Evolutionary conservation across 2,329 filamentous ascomycete species (phyloP), one percentile per base, ranked within the genome.

Genomic region (Leptodontidium sp.): DNA sequence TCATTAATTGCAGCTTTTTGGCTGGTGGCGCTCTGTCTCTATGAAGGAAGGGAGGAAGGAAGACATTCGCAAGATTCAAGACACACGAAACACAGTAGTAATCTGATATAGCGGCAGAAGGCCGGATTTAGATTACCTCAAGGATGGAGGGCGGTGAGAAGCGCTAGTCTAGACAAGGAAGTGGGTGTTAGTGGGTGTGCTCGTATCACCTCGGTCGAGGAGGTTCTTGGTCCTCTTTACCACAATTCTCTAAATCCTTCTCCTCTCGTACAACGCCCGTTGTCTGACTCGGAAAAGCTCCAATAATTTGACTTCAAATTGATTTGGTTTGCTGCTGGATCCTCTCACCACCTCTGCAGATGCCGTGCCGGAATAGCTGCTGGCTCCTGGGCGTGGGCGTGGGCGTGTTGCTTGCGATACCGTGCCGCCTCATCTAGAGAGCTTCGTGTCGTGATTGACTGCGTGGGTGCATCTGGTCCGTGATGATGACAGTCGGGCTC

Each of bases 341-440:
- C n/a, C 17, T 43, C 17, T 14, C 45, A 47, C 15, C n/a, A 9
- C 45, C 8, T 21, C n/a, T 40, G 43, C 53, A 32, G 35, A 43
- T 59, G 55, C 55, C n/a, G 29, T 32, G 29, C 3, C 29, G 29
- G 29, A 32, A 32, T 32, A 3, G 29, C 29, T 32, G 29, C 29
- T 32, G 55, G 38, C 11, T 40, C 38, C 38, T 40, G 38, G 29
- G 29, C 29, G 6, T 32, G 29, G 29, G 29, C 29, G 29, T 61
- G 58, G 40, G 32, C 21, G 21, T 47, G 15, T 29, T 47, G 21
- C 35, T 45, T 61, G 40, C 29, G 29, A 32, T 32, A 32, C 29
- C 55, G 35, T 68, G 62, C 63, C 58, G 67, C 67, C 57, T 68
- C 58, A 63, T 68, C 55, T 52, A 40, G 58, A 68, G 47, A 66